Evolutionary conservation across 202 grass and related monocot species (phyloP), one percentile per base, ranked within the genome.

Genomic region (Setaria viridis): DNA sequence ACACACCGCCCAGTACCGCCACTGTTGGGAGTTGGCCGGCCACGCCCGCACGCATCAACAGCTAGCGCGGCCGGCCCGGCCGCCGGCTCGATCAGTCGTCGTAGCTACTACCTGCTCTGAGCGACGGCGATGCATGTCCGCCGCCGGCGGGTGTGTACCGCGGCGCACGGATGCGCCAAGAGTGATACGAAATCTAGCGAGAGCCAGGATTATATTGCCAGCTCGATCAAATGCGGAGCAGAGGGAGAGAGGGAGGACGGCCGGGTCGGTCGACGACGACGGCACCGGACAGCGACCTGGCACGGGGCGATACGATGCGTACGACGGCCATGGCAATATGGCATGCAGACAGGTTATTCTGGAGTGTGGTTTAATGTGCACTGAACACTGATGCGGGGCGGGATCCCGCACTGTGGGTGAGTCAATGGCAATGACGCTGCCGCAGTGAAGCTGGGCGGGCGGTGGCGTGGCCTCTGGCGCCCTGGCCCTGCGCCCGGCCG

Each of bases 391-490:
- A 73, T 70, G 25, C 42, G 58, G 25, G 20, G 60, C 30, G 51
- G 53, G 82, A 85, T 89, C 77, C 60, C 41, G 53, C 67, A 80
- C 80, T 91, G 85, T 87, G 75, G 45, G 54, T 84, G 69, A 91
- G 70, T 80, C 89, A 80, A 91, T 84, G 80, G 69, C 54, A 45
- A 16, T 87, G 89, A 87, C 86, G 89, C 47, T 33, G 69, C 69
- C 54, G 84, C 84, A 90, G 84, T 90, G 87, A 14, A 47, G 9
- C 41, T 32, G 35, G 80, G 11, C 12, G 32, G 25, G 30, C 17
- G 5, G 8, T 46, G 8, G 21, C 12, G 30, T 59, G 56, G 56
- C 56, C 56, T 2, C 39, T 41, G 39, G 4, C 39, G 39, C 5
- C 6, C 39, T 41, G 39, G 39, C 39, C 54, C 17, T 50, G 48